Percentiles rank a stretch among this genome's conserved stretches.
Conservation (phyloP, 2,329 filamentous ascomycete species). For the Bisporella sp. region DNA sequence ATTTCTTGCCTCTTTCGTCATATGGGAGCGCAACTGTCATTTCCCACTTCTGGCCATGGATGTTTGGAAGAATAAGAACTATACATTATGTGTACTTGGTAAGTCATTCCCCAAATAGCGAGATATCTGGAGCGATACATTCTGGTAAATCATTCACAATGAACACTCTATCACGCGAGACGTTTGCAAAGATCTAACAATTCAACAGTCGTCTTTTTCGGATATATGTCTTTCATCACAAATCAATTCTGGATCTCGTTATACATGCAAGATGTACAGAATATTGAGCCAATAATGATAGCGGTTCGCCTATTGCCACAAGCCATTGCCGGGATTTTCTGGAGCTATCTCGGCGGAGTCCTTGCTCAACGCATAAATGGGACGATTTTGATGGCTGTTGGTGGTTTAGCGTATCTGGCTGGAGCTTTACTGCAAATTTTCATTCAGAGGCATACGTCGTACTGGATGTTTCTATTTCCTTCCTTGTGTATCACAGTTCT, state of each 20-base stretch:
- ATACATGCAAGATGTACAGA: conserved; percentile 53
- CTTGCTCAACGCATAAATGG: conserved; percentile 59
- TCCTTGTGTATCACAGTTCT: conserved; percentile 53
- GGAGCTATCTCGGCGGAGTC: conserved; percentile 55
- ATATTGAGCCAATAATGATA: conserved; percentile 40
- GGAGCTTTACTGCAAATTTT: conserved; percentile 47
- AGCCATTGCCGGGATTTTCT: conserved; percentile 53
- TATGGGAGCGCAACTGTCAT: conserved; percentile 52
- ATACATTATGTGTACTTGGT: conserved; percentile 45
- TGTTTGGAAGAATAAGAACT: conserved; percentile 56
- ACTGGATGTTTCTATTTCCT: conserved; percentile 62
- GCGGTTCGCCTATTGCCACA: conserved; percentile 60
- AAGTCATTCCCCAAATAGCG: conserved; percentile 17
- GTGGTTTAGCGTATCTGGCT: conserved; percentile 32
- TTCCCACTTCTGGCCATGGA: conserved; percentile 45
- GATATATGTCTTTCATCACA: conserved; percentile 56
- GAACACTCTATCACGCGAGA: no score
- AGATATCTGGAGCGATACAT: no score
- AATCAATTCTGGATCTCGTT: conserved; percentile 57
- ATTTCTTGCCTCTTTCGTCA: conserved; percentile 48
- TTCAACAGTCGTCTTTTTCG: conserved; percentile 35
- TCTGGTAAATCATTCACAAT: no score
- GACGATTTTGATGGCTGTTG: conserved; percentile 48
- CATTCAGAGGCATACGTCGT: conserved; percentile 45
- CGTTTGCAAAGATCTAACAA: no score